Conservation (phyloP, 2,329 filamentous ascomycete genomes). For the Blumeriella jaapii region DNA sequence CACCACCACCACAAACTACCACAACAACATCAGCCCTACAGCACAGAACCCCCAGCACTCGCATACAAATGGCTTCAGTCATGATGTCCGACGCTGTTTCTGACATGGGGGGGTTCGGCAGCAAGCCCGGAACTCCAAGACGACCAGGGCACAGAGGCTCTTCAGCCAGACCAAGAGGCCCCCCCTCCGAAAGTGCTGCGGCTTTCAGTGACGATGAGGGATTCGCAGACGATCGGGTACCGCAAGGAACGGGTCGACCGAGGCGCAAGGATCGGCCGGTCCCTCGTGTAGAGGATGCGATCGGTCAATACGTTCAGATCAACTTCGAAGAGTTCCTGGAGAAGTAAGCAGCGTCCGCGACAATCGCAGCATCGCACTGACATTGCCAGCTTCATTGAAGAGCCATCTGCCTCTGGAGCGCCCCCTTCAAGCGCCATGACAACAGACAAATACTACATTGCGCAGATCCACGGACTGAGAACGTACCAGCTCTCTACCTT, state of each 20-base stretch:
- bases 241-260: constrained; percentile 36
- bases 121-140: constrained; percentile 21
- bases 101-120: constrained; percentile 19
- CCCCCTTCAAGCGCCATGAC: constrained; percentile 59
- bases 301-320: constrained; percentile 62
- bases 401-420: constrained; percentile 48
- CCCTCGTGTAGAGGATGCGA: constrained; percentile 63
- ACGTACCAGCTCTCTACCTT: constrained; percentile 69
- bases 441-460: constrained; percentile 75
- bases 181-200: constrained; percentile 51
- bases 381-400: constrained; percentile 49
- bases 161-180: constrained; percentile 28
- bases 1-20: background rate
- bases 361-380: constrained; percentile 10
- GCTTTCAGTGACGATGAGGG: constrained; percentile 52
- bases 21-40: constrained; percentile 3
- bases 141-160: constrained; percentile 20
- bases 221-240: constrained; percentile 54
- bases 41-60: constrained; percentile 8
- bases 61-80: constrained; percentile 24
- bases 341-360: constrained; percentile 37
- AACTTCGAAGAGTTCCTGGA: constrained; percentile 75
- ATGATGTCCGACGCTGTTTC: constrained; percentile 26
- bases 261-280: constrained; percentile 39
- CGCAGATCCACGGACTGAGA: constrained; percentile 69